phyloP scores from a whole-genome alignment of 345 rosid species.

The Syzygium jambos region DNA sequence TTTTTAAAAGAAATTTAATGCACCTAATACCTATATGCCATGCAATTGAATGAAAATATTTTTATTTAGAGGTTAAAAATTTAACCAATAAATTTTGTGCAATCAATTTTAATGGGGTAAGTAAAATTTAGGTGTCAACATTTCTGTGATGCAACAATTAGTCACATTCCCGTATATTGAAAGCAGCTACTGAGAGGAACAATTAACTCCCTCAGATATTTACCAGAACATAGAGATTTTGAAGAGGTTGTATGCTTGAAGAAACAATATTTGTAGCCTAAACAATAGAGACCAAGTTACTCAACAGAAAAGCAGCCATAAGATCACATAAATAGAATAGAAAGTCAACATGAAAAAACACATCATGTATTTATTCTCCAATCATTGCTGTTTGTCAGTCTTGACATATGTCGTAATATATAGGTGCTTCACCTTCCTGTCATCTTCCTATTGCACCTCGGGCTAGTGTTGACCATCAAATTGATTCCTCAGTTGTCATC shows the following conservation, averaged over 20 bases:
- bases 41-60: too few species aligned
- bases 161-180: background rate
- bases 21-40: too few species aligned
- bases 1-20: too few species aligned
- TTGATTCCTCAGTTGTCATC: background rate
- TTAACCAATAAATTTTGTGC: too few species aligned
- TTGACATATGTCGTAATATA: background rate
- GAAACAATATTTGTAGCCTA: conserved; percentile 72
- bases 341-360: background rate
- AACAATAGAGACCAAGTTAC: background rate
- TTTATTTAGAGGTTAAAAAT: too few species aligned
- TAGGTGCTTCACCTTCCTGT: background rate
- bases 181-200: background rate
- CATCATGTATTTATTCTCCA: background rate
- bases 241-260: conserved; percentile 77
- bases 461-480: background rate
- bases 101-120: too few species aligned
- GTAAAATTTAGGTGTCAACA: too few species aligned
- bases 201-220: conserved; percentile 5
- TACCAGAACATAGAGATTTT: conserved; percentile 55
- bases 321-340: background rate
- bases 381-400: background rate
- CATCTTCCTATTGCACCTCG: background rate
- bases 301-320: background rate
- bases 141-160: conserved; percentile 18